These are phyloP conservation scores for Endoconidiophora laricicola DNA, from an alignment of 2,329 filamentous ascomycete species.

Conservation along the genomic window DNA sequence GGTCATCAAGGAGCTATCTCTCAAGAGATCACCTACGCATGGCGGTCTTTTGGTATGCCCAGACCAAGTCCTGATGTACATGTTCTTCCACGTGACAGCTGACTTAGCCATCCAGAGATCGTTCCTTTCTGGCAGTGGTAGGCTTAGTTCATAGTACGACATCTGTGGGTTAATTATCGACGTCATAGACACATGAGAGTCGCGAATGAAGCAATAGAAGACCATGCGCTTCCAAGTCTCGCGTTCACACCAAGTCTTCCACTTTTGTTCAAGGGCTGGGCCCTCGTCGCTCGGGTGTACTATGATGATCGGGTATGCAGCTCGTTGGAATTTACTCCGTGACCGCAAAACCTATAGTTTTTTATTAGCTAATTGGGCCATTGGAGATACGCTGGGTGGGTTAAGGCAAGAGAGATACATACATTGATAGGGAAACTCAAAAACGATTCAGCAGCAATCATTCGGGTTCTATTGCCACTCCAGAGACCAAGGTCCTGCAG, in stretches of 20 bases:
- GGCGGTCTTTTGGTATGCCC: constrained; percentile 28
- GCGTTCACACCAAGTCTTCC: constrained; percentile 45
- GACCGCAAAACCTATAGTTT: constrained; percentile 33
- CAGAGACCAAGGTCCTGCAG: constrained; percentile 34
- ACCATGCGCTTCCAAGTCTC: constrained; percentile 53
- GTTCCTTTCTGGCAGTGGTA: constrained; percentile 46
- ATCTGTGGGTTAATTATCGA: constrained; percentile 47
- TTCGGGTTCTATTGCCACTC: constrained; percentile 38
- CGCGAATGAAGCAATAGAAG: constrained; percentile 47
- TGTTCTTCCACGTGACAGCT: constrained; percentile 46
- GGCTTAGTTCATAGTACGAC: constrained; percentile 50
- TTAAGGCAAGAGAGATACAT: constrained; percentile 13
- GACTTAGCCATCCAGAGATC: constrained; percentile 49
- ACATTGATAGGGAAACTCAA: constrained; percentile 29
- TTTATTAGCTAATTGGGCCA: constrained; percentile 13
- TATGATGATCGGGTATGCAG: constrained; percentile 33
- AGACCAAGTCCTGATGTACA: constrained; percentile 31
- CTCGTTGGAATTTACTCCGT: constrained; percentile 40
- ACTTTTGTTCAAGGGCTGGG: constrained; percentile 42
- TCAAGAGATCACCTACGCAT: constrained; percentile 37
- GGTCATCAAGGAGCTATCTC: constrained; percentile 36
- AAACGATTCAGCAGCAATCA: constrained; percentile 39
- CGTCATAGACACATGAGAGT: constrained; percentile 51
- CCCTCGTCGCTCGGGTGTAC: constrained; percentile 39
- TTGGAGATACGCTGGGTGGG: background rate